phyloP scores from a whole-genome alignment of 495 filamentous ascomycete species.

The Hypoxylon lienhwacheense region DNA sequence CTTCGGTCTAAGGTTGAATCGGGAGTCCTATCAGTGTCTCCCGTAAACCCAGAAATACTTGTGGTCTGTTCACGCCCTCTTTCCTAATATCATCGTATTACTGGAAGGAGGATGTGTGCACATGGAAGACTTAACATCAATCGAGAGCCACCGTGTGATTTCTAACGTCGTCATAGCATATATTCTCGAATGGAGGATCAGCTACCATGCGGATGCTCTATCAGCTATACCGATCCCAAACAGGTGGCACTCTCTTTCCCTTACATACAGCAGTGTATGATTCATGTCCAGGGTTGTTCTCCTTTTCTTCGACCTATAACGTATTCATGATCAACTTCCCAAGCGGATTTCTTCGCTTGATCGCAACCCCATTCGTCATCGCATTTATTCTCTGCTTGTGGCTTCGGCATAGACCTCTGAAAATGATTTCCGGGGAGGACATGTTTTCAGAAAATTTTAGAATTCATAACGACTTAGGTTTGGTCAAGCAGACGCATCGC shows the following conservation, averaged over 20 bases:
- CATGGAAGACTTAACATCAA: neutral
- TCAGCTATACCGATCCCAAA: constrained; percentile 20
- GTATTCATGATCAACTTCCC: constrained; percentile 38
- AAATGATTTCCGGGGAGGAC: constrained; percentile 33
- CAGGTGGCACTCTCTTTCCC: constrained; percentile 34
- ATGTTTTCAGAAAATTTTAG: constrained; percentile 31
- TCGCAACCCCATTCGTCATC: constrained; percentile 39
- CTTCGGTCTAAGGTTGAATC: constrained; percentile 28
- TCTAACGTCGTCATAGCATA: constrained; percentile 30
- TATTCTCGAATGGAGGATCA: constrained; percentile 51
- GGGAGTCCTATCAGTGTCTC: constrained; percentile 24
- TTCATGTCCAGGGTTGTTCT: constrained; percentile 44
- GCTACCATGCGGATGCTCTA: constrained; percentile 35
- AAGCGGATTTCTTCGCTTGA: neutral
- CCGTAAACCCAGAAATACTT: constrained; percentile 39
- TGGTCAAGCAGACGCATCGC: constrained; percentile 41
- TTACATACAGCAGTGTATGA: constrained; percentile 44
- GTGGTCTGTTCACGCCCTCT: constrained; percentile 21
- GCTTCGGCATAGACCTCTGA: constrained; percentile 35
- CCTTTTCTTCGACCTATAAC: constrained; percentile 29
- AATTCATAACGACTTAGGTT: constrained; percentile 37
- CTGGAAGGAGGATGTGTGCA: neutral
- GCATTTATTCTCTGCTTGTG: constrained; percentile 33
- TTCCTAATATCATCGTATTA: neutral
- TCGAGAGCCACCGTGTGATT: neutral